Percentiles rank a stretch among this genome's conserved stretches.
Evolutionary conservation across 1,284 basidiomycete species (phyloP).

Genomic region (Xanthoconium separans): DNA sequence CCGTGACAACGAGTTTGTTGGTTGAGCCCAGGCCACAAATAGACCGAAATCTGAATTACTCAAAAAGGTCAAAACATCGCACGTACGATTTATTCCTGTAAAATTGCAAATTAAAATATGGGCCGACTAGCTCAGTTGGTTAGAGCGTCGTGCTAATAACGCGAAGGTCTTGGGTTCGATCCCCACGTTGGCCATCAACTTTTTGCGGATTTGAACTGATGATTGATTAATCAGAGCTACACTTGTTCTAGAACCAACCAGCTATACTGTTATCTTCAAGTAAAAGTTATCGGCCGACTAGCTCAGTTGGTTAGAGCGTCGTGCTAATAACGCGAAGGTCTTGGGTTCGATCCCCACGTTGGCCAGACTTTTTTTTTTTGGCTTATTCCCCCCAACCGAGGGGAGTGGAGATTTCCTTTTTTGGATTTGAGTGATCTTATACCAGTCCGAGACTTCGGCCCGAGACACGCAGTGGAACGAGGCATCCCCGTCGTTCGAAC

Average conservation of each 20-base stretch:
- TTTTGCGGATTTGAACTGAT: background rate
- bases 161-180: conserved; percentile 32
- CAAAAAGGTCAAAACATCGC: no score
- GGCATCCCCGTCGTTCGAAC: background rate
- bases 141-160: conserved; percentile 15
- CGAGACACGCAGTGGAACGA: conserved; percentile 5
- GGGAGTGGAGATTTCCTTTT: conserved; percentile 6
- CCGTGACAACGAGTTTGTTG: no score
- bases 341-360: conserved; percentile 37
- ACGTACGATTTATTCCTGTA: no score
- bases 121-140: conserved; percentile 10
- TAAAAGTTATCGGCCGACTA: conserved; percentile 16
- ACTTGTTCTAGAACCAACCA: no score
- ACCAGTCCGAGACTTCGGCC: conserved; percentile 21
- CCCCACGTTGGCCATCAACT: conserved; percentile 17
- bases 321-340: conserved; percentile 33
- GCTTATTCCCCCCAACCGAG: background rate
- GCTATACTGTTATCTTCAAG: no score
- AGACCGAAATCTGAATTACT: no score
- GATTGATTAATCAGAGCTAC: no score
- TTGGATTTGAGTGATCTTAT: conserved; percentile 20
- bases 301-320: conserved; percentile 13
- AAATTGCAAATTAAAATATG: background rate
- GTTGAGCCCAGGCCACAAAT: no score
- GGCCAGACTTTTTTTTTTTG: conserved; percentile 14